A percentile compares a stretch with the other conserved stretches of the same genome.
Conservation (phyloP, 352 stramenopile genomes). For the Phytophthora sansomeana region DNA sequence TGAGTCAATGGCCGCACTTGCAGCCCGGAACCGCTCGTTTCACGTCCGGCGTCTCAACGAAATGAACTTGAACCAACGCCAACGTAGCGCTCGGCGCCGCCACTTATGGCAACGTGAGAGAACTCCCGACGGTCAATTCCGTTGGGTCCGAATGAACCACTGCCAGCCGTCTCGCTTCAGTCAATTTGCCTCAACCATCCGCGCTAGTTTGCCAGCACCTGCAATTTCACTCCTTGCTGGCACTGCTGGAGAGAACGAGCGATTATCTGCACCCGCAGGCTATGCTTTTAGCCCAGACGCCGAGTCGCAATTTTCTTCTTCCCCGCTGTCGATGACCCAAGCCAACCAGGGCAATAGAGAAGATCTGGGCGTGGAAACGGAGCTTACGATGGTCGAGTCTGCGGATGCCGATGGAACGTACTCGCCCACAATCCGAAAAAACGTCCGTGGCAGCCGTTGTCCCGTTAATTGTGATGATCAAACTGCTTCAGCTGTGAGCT, state of each 20-base stretch:
- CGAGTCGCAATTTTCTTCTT: slow-evolving; percentile 11
- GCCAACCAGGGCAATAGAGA: slow-evolving; percentile 28
- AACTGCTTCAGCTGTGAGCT: slow-evolving; percentile 15
- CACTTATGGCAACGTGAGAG: slow-evolving; percentile 85
- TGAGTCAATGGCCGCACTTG: slow-evolving; percentile 46
- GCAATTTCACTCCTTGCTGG: slow-evolving; percentile 47
- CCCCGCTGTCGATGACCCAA: slow-evolving; percentile 11
- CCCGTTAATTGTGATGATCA: slow-evolving; percentile 11
- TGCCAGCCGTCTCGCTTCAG: slow-evolving; percentile 75
- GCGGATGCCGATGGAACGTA: slow-evolving; percentile 44
- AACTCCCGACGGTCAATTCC: slow-evolving; percentile 75
- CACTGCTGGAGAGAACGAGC: slow-evolving; percentile 18
- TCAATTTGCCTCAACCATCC: slow-evolving; percentile 51
- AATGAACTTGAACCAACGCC: slow-evolving; percentile 83
- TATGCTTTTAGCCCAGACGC: slow-evolving; percentile 25
- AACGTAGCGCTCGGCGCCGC: slow-evolving; percentile 71
- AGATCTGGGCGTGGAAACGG: slow-evolving; percentile 64
- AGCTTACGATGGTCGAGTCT: slow-evolving; percentile 69
- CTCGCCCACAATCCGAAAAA: slow-evolving; percentile 65
- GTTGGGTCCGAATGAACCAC: slow-evolving; percentile 79
- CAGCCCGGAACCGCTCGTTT: slow-evolving; percentile 75
- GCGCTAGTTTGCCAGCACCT: slow-evolving; percentile 42
- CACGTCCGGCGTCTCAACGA: slow-evolving; percentile 83
- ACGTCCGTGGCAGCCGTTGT: slow-evolving; percentile 37
- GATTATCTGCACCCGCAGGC: slow-evolving; percentile 32